These are phyloP conservation scores for Basidioascus undulatus DNA, from an alignment of 768 basidiomycete species.

Conservation along the genomic window DNA sequence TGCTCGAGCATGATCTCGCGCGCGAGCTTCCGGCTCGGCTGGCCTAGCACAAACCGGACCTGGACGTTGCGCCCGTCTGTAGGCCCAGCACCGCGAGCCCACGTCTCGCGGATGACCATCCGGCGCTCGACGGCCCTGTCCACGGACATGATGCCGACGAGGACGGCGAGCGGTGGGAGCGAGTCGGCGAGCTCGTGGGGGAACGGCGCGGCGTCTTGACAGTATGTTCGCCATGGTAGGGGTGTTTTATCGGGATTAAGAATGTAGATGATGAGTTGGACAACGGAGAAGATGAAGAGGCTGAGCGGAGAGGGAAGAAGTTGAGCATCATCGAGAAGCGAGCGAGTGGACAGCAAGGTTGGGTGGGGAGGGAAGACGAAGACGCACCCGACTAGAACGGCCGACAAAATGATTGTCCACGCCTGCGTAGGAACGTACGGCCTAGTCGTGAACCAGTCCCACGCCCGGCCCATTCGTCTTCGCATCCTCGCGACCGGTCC, in stretches of 20 bases:
- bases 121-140: constrained; percentile 65
- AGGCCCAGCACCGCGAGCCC: constrained; percentile 52
- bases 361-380: too few relatives aligned
- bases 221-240: constrained; percentile 82
- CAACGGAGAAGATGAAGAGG: constrained; percentile 56
- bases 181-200: constrained; percentile 48
- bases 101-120: constrained; percentile 66
- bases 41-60: constrained; percentile 71
- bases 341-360: too few relatives aligned
- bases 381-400: too few relatives aligned
- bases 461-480: too few relatives aligned
- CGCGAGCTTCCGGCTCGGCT: constrained; percentile 49
- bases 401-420: too few relatives aligned
- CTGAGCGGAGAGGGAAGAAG: constrained; percentile 46
- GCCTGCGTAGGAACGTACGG: too few relatives aligned
- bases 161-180: constrained; percentile 58
- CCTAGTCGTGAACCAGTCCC: too few relatives aligned
- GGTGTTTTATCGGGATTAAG: constrained; percentile 91
- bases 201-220: constrained; percentile 34
- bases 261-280: constrained; percentile 68
- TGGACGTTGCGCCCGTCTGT: constrained; percentile 53
- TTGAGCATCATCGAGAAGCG: too few relatives aligned
- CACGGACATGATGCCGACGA: constrained; percentile 73
- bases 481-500: too few relatives aligned
- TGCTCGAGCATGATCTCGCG: constrained; percentile 38